phyloP scores from a whole-genome alignment of 257 asterid genomes.

The Gentiana macrophylla region DNA sequence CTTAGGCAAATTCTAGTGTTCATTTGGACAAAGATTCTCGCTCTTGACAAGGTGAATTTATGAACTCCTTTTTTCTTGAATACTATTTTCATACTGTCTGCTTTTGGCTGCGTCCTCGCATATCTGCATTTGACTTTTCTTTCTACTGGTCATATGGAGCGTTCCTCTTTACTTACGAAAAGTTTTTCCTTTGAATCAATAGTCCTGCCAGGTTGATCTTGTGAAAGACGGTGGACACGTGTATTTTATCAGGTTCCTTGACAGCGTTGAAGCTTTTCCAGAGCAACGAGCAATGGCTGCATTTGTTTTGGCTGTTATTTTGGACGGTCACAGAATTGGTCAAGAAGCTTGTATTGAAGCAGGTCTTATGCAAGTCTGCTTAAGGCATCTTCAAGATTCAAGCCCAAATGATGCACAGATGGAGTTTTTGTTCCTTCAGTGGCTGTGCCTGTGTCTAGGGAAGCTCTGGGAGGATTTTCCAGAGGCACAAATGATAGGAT shows the following conservation, averaged over 20 bases:
- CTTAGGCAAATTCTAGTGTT: constrained; percentile 94
- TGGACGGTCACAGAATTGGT: constrained; percentile 91
- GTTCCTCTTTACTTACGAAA: not conserved
- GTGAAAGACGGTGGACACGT: constrained; percentile 94
- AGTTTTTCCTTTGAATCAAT: constrained; percentile 14
- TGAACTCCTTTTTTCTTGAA: not conserved
- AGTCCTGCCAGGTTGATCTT: constrained; percentile 99
- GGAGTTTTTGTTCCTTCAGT: constrained; percentile 90
- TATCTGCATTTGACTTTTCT: not conserved
- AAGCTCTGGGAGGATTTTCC: constrained; percentile 89
- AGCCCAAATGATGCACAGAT: constrained; percentile 69
- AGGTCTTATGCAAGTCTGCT: constrained; percentile 62
- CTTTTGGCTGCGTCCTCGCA: not conserved
- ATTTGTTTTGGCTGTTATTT: constrained; percentile 93
- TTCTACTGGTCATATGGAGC: not conserved
- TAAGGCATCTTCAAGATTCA: constrained; percentile 80
- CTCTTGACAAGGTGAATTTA: constrained; percentile 73
- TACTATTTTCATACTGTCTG: too few species aligned
- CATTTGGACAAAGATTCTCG: constrained; percentile 98
- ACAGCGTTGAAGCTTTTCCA: constrained; percentile 90
- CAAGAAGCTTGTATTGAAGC: constrained; percentile 93
- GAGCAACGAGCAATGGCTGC: constrained; percentile 99
- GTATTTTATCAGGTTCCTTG: constrained; percentile 88
- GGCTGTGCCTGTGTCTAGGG: constrained; percentile 97
- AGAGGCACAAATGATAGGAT: constrained; percentile 77